phyloP scores from a whole-genome alignment of 306 rosid genomes.

The Spatholobus suberectus region DNA sequence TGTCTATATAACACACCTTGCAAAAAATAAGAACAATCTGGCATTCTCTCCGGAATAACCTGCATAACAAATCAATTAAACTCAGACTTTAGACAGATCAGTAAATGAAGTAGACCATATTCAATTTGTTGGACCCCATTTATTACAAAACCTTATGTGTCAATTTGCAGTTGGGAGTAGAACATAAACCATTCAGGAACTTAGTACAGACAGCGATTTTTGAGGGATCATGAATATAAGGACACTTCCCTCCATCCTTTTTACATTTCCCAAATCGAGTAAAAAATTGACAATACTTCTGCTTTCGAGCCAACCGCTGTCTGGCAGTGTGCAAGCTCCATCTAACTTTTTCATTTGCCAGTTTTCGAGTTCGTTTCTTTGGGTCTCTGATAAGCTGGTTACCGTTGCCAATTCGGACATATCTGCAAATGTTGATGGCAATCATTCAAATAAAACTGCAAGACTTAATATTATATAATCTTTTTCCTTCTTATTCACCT shows the following conservation, averaged over 20 bases:
- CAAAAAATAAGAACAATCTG: conserved; percentile 88
- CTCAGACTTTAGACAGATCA: conserved; percentile 30
- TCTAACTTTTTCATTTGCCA: conserved; percentile 94
- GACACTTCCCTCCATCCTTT: conserved; percentile 93
- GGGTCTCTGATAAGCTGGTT: conserved; percentile 92
- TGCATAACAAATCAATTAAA: conserved; percentile 52
- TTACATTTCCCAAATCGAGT: conserved; percentile 95
- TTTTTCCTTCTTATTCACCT: not conserved
- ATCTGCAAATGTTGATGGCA: conserved; percentile 59
- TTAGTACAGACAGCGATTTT: conserved; percentile 97
- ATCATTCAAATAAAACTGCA: conserved; percentile 23
- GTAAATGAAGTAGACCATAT: conserved; percentile 42
- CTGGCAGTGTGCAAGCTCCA: conserved; percentile 99
- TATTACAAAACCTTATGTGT: conserved; percentile 85
- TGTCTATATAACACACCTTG: conserved; percentile 65
- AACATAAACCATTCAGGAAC: conserved; percentile 92
- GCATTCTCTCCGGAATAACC: conserved; percentile 99
- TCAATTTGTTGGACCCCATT: conserved; percentile 41
- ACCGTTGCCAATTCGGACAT: conserved; percentile 90
- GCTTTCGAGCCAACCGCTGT: conserved; percentile 87
- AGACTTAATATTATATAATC: not conserved
- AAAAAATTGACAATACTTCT: conserved; percentile 89
- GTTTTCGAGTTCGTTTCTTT: conserved; percentile 83
- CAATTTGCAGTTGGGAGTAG: conserved; percentile 86
- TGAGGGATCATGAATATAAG: conserved; percentile 90